Conservation (phyloP, 371 early-diverging fungal species). For the Smittium mucronatum region DNA sequence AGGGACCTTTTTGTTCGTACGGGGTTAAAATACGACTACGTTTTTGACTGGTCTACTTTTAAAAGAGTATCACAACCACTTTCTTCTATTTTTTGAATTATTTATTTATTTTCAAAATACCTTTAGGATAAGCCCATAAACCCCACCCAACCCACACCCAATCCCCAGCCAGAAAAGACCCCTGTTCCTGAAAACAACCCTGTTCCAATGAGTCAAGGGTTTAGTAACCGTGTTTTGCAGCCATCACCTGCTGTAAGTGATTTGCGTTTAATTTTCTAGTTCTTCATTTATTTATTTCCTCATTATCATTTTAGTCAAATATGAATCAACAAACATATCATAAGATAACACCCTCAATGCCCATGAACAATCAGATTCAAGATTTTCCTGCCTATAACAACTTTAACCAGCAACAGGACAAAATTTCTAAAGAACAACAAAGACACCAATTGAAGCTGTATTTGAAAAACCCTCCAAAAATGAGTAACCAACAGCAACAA, state of each 20-base stretch:
- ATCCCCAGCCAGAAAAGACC: slow-evolving; percentile 20
- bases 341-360: background rate
- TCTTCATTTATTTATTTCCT: background rate
- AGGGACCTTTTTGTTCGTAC: slow-evolving; percentile 89
- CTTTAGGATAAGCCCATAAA: slow-evolving; percentile 24
- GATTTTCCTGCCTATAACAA: background rate
- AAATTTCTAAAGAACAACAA: background rate
- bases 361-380: background rate
- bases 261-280: background rate
- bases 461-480: background rate
- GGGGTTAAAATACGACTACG: slow-evolving; percentile 89
- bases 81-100: background rate
- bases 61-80: slow-evolving; percentile 20
- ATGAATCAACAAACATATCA: background rate
- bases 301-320: background rate
- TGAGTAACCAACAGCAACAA: background rate
- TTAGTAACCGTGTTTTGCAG: slow-evolving; percentile 18
- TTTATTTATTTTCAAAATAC: background rate
- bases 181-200: background rate
- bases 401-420: background rate
- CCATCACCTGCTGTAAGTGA: slow-evolving; percentile 5
- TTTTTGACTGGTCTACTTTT: slow-evolving; percentile 82
- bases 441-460: background rate
- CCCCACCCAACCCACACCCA: slow-evolving; percentile 19
- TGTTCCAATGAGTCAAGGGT: slow-evolving; percentile 14